Percentiles rank a stretch among this genome's conserved stretches.
Conservation (phyloP, 176 grass and related monocot species). For the Metroxylon sagu region DNA sequence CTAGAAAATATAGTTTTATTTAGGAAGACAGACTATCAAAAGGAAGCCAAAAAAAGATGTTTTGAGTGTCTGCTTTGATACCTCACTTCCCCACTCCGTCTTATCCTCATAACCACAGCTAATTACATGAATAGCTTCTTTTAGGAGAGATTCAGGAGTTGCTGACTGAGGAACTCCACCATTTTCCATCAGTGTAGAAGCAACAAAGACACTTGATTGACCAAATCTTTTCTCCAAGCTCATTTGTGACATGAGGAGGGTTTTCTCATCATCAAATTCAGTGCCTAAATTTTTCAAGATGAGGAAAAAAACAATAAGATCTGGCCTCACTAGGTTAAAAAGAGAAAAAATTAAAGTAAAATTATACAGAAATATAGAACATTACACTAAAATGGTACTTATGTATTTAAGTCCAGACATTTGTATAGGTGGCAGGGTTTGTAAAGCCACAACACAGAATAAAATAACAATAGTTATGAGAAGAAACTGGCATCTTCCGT, state of each 20-base stretch:
- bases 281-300: constrained; percentile 35
- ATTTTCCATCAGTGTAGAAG: constrained; percentile 95
- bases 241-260: constrained; percentile 96
- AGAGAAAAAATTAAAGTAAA: too few species aligned
- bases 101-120: constrained; percentile 98
- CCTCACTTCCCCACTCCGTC: constrained; percentile 89
- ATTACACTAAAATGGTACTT: too few species aligned
- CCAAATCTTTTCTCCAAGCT: constrained; percentile 96
- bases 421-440: too few species aligned
- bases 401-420: too few species aligned
- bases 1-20: too few species aligned
- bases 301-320: neutral
- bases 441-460: too few species aligned
- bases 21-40: too few species aligned
- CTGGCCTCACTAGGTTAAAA: too few species aligned
- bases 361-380: too few species aligned
- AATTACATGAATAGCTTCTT: constrained; percentile 99
- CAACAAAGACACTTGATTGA: constrained; percentile 86
- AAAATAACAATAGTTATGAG: too few species aligned
- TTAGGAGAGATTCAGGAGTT: constrained; percentile 90
- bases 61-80: constrained; percentile 17
- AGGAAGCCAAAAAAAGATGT: neutral
- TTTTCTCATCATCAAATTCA: constrained; percentile 92
- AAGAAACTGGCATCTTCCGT: too few species aligned
- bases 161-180: constrained; percentile 93